These are phyloP conservation scores for Nematocida sp. DNA, from an alignment of 371 early-diverging fungal genomes.

Conservation along the genomic window DNA sequence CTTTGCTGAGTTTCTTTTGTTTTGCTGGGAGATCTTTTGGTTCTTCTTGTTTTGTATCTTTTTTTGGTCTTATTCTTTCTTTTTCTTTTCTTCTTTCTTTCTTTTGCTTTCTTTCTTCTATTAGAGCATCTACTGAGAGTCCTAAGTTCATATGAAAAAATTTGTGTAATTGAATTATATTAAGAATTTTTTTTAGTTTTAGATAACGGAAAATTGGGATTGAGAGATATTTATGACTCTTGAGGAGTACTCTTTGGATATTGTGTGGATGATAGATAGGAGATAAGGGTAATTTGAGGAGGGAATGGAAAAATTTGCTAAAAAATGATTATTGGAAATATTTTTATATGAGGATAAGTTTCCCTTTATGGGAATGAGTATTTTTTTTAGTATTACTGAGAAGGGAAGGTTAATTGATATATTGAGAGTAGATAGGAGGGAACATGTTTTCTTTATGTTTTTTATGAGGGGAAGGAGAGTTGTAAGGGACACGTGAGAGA, in stretches of 20 bases:
- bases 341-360: no score
- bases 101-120: constrained; percentile 6
- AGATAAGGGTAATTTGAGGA: neutral
- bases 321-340: neutral
- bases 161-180: neutral
- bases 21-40: neutral
- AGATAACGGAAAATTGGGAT: neutral
- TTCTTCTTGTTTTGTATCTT: neutral
- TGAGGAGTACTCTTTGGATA: neutral
- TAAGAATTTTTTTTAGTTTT: neutral
- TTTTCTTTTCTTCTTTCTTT: constrained; percentile 14
- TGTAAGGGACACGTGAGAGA: no score
- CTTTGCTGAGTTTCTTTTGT: constrained; percentile 19
- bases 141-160: constrained; percentile 27
- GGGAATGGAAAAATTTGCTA: neutral
- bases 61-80: constrained; percentile 1
- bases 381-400: no score
- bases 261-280: neutral
- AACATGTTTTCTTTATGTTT: no score
- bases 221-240: neutral
- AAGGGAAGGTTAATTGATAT: no score
- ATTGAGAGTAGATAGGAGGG: no score
- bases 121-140: constrained; percentile 45
- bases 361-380: no score
- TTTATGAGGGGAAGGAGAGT: no score